Percentiles rank a stretch among this genome's conserved stretches.
phyloP scores from a whole-genome alignment of 2,329 filamentous ascomycete genomes.

The Dactylellina cionopaga region DNA sequence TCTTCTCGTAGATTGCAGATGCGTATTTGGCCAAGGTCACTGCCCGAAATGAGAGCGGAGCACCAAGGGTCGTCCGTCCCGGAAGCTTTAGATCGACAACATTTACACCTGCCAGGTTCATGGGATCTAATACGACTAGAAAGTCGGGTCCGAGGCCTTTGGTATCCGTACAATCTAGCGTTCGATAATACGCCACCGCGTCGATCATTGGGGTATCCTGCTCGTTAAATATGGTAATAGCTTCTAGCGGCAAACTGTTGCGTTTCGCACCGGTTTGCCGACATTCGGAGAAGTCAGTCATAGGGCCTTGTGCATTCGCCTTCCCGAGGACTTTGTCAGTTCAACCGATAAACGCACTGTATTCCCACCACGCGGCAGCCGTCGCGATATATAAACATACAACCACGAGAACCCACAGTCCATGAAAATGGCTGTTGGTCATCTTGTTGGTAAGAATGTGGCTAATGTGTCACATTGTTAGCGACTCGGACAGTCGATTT shows the following conservation, averaged over 20 bases:
- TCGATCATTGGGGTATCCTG: background rate
- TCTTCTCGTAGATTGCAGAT: background rate
- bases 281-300: conserved; percentile 9
- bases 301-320: background rate
- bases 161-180: background rate
- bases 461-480: too few relatives aligned
- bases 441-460: background rate
- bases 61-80: background rate
- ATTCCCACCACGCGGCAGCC: conserved; percentile 13
- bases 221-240: conserved; percentile 27
- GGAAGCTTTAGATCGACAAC: conserved; percentile 24
- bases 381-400: background rate
- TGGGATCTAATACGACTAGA: conserved; percentile 5
- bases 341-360: conserved; percentile 2
- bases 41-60: background rate
- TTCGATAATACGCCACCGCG: conserved; percentile 28
- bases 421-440: background rate
- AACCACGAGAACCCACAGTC: background rate
- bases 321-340: background rate
- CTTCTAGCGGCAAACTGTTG: conserved; percentile 8
- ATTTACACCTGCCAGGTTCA: conserved; percentile 23
- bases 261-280: conserved; percentile 3
- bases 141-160: background rate
- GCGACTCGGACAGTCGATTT: too few relatives aligned
- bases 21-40: conserved; percentile 1